Evolutionary conservation across 106 monocot species (phyloP), one percentile per base, ranked within the genome.

Genomic region (Hemerocallis citrina): DNA sequence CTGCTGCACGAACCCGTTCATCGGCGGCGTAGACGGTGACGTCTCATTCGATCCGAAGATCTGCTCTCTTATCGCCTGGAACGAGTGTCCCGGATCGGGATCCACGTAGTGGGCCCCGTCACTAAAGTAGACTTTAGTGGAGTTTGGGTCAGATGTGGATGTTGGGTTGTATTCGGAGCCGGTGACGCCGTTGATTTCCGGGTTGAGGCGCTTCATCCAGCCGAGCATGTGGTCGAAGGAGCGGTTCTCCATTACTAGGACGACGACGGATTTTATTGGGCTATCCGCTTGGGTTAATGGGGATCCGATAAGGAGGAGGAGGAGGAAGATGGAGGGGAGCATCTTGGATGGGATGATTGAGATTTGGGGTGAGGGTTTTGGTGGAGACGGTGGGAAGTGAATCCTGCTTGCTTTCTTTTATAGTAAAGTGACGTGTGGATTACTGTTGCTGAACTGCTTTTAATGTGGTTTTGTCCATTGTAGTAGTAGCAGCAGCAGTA

Each of bases 231-330:
- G 84, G 68, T 84, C 84, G 62, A 84, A 84, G 7, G 84, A 84
- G 67, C 88, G 80, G 77, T 89, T 89, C 84, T 89, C 88, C 88
- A 89, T 89, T 29, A 89, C 88, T 15, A 89, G 45, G n/a, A 89
- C 80, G 21, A 89, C 88, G 40, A 89, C 72, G 17, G 73, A 84
- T 61, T 84, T 76, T 50, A 81, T 81, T 33, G 70, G 61, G 3
- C 61, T 27, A 0, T 17, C 40, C 15, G 62, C 25, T 16, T 6
- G 15, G 43, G 17, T 39, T 35, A 80, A 77, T 28, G 76, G 76
- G 5, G 68, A 27, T 49, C 36, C 62, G 27, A 61, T 14, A 36
- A 70, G 21, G 29, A 70, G 23, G 31, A 61, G 28, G 50, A 56
- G 43, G 22, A 74, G 51, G 16, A 69, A 31, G 37, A 55, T 35